Evolutionary conservation across 495 filamentous ascomycete species (phyloP).

Genomic region (Tuber indicum): DNA sequence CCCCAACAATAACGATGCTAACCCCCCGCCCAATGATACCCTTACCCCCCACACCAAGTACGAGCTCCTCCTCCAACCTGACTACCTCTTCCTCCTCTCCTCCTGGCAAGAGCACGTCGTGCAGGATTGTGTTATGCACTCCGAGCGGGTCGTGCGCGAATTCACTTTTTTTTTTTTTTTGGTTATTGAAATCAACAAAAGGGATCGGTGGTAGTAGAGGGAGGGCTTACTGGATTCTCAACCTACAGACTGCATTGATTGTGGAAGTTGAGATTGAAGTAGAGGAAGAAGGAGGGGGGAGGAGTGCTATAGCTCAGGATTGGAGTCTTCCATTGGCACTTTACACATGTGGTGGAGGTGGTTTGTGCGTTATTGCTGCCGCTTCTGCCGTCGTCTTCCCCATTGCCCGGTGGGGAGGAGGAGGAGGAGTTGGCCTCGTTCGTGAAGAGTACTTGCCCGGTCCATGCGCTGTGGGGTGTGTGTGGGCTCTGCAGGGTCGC

Average conservation of each 20-base stretch:
- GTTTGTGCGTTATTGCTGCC: neutral
- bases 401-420: neutral
- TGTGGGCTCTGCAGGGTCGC: neutral
- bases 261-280: neutral
- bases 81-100: too few species aligned
- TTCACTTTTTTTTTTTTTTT: constrained; percentile 4
- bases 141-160: too few species aligned
- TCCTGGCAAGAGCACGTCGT: too few species aligned
- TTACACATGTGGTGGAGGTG: neutral
- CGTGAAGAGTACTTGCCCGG: neutral
- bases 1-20: too few species aligned
- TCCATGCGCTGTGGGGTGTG: neutral
- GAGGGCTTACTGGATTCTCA: constrained; percentile 13
- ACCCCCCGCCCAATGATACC: too few species aligned
- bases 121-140: too few species aligned
- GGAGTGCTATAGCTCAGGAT: neutral
- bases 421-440: neutral
- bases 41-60: too few species aligned
- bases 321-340: neutral
- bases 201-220: neutral
- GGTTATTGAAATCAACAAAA: constrained; percentile 5
- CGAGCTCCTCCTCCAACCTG: too few species aligned
- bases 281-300: neutral
- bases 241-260: neutral
- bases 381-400: neutral